Evolutionary conservation across 768 basidiomycete species (phyloP).

Genomic region (Lactifluus echinatus): DNA sequence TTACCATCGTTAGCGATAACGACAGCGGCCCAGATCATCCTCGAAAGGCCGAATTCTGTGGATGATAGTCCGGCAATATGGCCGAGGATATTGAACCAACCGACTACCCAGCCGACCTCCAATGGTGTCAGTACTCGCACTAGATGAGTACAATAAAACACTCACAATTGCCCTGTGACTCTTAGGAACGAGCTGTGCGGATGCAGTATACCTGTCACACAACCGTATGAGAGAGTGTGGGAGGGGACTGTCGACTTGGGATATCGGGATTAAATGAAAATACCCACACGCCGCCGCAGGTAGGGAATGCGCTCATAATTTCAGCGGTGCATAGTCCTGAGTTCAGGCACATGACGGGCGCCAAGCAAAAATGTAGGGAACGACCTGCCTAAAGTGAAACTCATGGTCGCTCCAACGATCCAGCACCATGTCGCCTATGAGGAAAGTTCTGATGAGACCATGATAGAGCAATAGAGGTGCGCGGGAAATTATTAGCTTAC

Average conservation of each 20-base stretch:
- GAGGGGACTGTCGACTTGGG: too few relatives aligned
- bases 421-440: slow-evolving; percentile 59
- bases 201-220: slow-evolving; percentile 56
- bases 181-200: slow-evolving; percentile 61
- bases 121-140: not conserved
- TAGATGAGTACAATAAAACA: not conserved
- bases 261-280: too few relatives aligned
- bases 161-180: slow-evolving; percentile 53
- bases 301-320: slow-evolving; percentile 68
- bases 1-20: slow-evolving; percentile 53
- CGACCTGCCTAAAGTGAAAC: slow-evolving; percentile 50
- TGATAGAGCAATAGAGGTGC: not conserved
- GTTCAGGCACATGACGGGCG: not conserved
- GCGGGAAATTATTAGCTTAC: slow-evolving; percentile 30
- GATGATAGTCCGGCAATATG: slow-evolving; percentile 82
- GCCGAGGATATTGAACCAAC: slow-evolving; percentile 78
- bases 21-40: slow-evolving; percentile 76
- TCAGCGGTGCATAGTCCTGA: slow-evolving; percentile 59
- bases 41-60: slow-evolving; percentile 73
- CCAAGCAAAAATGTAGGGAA: not conserved
- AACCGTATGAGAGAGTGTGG: not conserved
- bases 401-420: slow-evolving; percentile 64
- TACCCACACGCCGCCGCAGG: slow-evolving; percentile 60
- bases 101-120: slow-evolving; percentile 68
- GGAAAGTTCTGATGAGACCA: not conserved